phyloP scores from a whole-genome alignment of 148 eudicot species.

The Limonium bicolor region DNA sequence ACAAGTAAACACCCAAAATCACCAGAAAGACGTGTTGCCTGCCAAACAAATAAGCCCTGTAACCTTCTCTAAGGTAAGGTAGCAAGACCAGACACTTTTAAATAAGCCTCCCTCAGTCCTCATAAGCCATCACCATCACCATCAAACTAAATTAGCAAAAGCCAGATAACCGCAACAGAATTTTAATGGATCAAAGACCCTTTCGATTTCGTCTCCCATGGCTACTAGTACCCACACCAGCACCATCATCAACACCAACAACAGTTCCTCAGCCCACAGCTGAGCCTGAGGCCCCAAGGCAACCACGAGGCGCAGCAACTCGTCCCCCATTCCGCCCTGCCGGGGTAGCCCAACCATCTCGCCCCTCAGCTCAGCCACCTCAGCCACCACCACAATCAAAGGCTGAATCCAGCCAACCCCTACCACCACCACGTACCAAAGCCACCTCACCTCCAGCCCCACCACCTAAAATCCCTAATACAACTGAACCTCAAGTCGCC shows the following conservation, averaged over 20 bases:
- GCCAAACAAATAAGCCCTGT: no score
- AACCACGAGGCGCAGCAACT: slow-evolving; percentile 7
- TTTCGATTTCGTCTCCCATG: slow-evolving; percentile 44
- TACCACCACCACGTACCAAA: background rate
- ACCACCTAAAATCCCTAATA: background rate
- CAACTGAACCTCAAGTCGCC: background rate
- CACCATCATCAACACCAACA: slow-evolving; percentile 7
- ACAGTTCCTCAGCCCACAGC: slow-evolving; percentile 13
- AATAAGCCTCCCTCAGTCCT: no score
- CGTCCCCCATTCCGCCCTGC: slow-evolving; percentile 24
- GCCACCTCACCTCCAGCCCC: slow-evolving; percentile 1
- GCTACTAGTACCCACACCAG: slow-evolving; percentile 6
- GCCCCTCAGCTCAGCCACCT: slow-evolving; percentile 2
- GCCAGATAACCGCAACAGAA: no score
- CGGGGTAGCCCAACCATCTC: slow-evolving; percentile 16
- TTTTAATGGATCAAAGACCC: slow-evolving; percentile 26
- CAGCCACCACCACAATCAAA: slow-evolving; percentile 7
- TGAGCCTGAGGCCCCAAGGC: slow-evolving; percentile 7
- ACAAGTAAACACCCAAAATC: no score
- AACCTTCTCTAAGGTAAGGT: no score
- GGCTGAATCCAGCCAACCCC: background rate
- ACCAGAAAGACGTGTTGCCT: no score
- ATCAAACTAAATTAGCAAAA: no score
- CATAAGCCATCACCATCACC: background rate
- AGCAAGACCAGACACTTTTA: no score